Percentiles rank a stretch among this genome's conserved stretches.
Conservation (phyloP, 768 basidiomycete genomes). For the Psilocybe tampanensis region DNA sequence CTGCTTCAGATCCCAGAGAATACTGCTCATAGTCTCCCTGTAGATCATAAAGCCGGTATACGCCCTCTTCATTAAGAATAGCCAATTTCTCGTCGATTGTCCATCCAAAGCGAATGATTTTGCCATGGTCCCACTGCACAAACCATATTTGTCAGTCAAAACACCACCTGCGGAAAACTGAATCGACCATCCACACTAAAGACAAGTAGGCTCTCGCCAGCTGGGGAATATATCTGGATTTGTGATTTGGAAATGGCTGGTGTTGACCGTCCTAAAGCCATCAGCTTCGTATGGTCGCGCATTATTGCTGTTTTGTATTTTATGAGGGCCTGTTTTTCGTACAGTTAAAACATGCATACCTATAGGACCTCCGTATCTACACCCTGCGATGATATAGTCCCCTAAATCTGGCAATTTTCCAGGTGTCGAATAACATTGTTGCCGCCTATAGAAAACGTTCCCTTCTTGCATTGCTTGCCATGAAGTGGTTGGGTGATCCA, state of each 20-base stretch:
- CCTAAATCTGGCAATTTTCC: constrained; percentile 78
- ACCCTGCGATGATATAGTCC: constrained; percentile 81
- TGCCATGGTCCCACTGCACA: constrained; percentile 86
- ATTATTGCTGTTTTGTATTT: constrained; percentile 69
- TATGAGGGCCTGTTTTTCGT: background rate
- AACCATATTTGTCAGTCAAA: constrained; percentile 14
- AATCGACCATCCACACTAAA: constrained; percentile 66
- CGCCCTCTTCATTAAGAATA: constrained; percentile 89
- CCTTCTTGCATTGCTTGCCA: constrained; percentile 94
- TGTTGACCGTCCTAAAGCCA: constrained; percentile 65
- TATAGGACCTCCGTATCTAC: constrained; percentile 86
- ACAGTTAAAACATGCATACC: constrained; percentile 44
- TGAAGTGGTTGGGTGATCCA: constrained; percentile 73
- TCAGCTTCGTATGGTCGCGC: constrained; percentile 79
- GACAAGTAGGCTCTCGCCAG: constrained; percentile 70
- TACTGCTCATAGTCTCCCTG: constrained; percentile 86
- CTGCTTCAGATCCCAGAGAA: constrained; percentile 81
- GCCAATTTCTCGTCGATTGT: constrained; percentile 80
- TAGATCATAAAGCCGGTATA: constrained; percentile 87
- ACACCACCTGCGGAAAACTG: constrained; percentile 3
- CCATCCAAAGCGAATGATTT: constrained; percentile 84
- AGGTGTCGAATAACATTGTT: constrained; percentile 81
- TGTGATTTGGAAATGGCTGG: constrained; percentile 71
- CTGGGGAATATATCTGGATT: constrained; percentile 85
- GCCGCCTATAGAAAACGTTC: constrained; percentile 83